Base-by-base conservation (phyloP, 345 rosid species). In the Gossypium rotundifolium region DNA sequence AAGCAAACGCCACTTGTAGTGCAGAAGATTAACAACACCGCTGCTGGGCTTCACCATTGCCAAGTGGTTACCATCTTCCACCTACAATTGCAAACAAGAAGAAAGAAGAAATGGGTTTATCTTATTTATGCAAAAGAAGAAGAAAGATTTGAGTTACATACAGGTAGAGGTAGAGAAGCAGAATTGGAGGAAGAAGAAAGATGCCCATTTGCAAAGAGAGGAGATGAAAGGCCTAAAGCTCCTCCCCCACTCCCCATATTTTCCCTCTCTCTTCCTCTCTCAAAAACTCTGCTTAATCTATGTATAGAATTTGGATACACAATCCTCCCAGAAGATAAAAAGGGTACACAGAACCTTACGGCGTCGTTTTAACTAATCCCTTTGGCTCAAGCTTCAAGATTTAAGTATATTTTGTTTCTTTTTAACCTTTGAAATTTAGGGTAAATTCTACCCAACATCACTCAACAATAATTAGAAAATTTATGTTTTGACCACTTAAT, bases 1-100 rank as follows among this genome's bases (percentile, higher is more conserved):
- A 62, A 90, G 87, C 83, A 94, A 78, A 68, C 97, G 93, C 98
- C 97, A 94, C 74, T 88, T 92, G 76, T 66, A 88, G 46, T 71
- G 79, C 4, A 81, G 82, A 44, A 60, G 59, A 11, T 58, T 27
- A 69, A 57, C 80, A 29, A 69, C 2, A 22, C 62, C 62, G 40
- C 64, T 60, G 14, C 64, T 4, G 44, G 77, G 75, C 53, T 83
- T 89, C 51, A 65, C 74, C 59, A 66, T 87, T 27, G 72, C 72
- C 52, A 59, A 12, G 60, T 25, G 67, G 65, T 25, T 81, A 53
- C 79, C 33, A 3, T 66, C 75, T 57, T 75, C 83, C 18, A 71
- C 45, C 72, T 51, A 25, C 44, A 49, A 45, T 2, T 18, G 18
- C 51, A 65, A 65, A 46, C 55, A 13, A 46, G 5, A 2, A 22